Conservation (phyloP, 2,329 filamentous ascomycete species). For the Dothideomycetes sp. region DNA sequence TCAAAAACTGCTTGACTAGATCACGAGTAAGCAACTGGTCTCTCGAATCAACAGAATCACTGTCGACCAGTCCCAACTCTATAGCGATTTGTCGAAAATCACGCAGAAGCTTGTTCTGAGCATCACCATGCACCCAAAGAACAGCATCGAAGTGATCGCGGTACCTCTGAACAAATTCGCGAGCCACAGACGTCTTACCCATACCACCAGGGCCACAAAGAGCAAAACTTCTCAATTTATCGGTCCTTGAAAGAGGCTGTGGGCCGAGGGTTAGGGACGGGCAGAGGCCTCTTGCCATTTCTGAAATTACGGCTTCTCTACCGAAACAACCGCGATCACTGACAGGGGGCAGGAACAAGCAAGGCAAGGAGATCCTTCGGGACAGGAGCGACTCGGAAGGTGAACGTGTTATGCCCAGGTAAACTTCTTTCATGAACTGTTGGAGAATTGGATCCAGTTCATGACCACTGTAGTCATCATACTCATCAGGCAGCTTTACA, state of each 20-base stretch:
- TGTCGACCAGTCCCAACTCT: constrained; percentile 18
- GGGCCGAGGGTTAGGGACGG: not conserved
- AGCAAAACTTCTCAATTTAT: not conserved
- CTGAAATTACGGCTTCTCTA: not conserved
- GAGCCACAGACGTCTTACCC: constrained; percentile 32
- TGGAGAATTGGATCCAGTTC: constrained; percentile 5
- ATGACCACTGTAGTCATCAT: constrained; percentile 1
- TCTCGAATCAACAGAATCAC: constrained; percentile 10
- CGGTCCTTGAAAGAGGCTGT: not conserved
- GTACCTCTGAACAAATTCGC: constrained; percentile 28
- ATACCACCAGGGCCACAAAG: constrained; percentile 13
- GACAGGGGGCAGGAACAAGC: not conserved
- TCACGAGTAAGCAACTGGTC: constrained; percentile 11
- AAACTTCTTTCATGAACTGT: not conserved
- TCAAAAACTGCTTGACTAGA: constrained; percentile 10
- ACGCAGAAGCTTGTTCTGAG: constrained; percentile 24
- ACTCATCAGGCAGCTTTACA: not conserved
- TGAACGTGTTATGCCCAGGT: not conserved
- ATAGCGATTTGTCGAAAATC: constrained; percentile 27
- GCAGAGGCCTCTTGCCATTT: not conserved
- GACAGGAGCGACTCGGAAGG: not conserved
- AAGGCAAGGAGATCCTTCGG: not conserved
- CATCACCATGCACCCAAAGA: constrained; percentile 33
- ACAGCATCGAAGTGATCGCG: constrained; percentile 23
- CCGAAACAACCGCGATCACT: not conserved